Base-by-base conservation (phyloP, 805 yeast genomes). In the Wickerhamomyces rabaulensis region DNA sequence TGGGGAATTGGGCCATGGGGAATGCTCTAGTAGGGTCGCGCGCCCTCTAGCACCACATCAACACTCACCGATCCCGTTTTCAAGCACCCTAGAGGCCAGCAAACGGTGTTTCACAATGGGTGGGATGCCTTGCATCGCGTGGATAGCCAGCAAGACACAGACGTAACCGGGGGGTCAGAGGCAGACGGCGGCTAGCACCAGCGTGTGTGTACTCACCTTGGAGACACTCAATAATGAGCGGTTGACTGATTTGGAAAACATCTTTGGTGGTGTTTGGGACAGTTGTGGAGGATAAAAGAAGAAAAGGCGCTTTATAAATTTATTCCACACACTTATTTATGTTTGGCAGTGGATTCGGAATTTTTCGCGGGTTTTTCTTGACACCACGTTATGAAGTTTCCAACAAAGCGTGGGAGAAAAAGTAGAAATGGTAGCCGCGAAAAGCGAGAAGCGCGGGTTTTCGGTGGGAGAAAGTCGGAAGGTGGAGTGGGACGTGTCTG, bases 171-270 rank as follows among this genome's bases (percentile, higher is more conserved):
- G 7, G 9, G 27, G 12, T 27, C 31, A 27, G 31, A 27, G 10
- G n/a, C 31, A 27, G 31, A 27, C 31, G 13, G 31, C 31, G 31
- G n/a, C 6, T 27, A 27, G n/a, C 7, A n/a, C n/a, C 31, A 13
- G 4, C 4, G 31, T 4, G n/a, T 3, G 10, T 13, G 4, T 13
- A 51, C 56, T 33, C 27, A 53, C 55, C 48, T 45, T 49, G 4
- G 57, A 39, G 20, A 55, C 53, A 42, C 55, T 53, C 39, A 52
- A 43, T 16, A 49, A 41, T 44, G 57, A 50, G 40, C 52, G 53
- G 42, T 47, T 48, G 44, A 39, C 44, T 17, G 53, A 50, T 46
- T 46, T 47, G 48, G 44, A 53, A 22, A 53, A 43, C 56, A 51
- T 53, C 26, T 38, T 23, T 15, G 3, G 23, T 16, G 23, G 20